A percentile compares a stretch with the other conserved stretches of the same genome.
Conservation (phyloP, 768 basidiomycete genomes). For the Neoboletus brunneissimus region DNA sequence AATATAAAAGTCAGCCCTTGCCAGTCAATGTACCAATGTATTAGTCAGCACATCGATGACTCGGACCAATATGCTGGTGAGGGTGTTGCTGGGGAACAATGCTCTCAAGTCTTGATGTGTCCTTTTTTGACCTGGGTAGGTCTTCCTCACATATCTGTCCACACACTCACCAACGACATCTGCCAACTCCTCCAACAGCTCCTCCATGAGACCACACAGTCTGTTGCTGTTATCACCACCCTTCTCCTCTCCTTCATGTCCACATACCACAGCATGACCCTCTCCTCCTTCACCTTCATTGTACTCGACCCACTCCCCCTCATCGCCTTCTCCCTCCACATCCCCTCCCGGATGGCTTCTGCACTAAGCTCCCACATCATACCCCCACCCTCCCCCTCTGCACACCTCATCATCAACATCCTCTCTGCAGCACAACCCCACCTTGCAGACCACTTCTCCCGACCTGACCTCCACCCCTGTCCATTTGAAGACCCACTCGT, state of each 20-base stretch:
- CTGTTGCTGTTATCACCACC: slow-evolving; percentile 83
- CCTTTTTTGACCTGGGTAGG: neutral
- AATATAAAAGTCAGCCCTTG: too few species aligned
- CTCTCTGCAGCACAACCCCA: slow-evolving; percentile 65
- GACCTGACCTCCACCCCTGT: slow-evolving; percentile 61
- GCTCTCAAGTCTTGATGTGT: too few species aligned
- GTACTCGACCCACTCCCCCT: slow-evolving; percentile 87
- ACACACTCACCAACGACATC: slow-evolving; percentile 9
- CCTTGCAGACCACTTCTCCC: slow-evolving; percentile 67
- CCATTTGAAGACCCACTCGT: slow-evolving; percentile 47
- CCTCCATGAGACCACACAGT: slow-evolving; percentile 76
- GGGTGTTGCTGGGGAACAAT: too few species aligned
- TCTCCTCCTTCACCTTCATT: slow-evolving; percentile 91
- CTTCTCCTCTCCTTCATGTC: slow-evolving; percentile 40
- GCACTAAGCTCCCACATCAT: slow-evolving; percentile 40
- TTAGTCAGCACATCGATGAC: too few species aligned
- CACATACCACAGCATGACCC: slow-evolving; percentile 81
- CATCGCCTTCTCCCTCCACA: slow-evolving; percentile 83
- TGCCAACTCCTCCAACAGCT: slow-evolving; percentile 46
- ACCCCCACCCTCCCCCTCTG: neutral
- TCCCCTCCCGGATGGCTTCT: slow-evolving; percentile 85
- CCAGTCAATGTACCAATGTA: too few species aligned
- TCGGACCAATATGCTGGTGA: too few species aligned
- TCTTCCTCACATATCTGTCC: slow-evolving; percentile 1
- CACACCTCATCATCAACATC: slow-evolving; percentile 77